These are phyloP conservation scores for Talaromyces adpressus DNA, from an alignment of 495 filamentous ascomycete species.

Conservation along the genomic window DNA sequence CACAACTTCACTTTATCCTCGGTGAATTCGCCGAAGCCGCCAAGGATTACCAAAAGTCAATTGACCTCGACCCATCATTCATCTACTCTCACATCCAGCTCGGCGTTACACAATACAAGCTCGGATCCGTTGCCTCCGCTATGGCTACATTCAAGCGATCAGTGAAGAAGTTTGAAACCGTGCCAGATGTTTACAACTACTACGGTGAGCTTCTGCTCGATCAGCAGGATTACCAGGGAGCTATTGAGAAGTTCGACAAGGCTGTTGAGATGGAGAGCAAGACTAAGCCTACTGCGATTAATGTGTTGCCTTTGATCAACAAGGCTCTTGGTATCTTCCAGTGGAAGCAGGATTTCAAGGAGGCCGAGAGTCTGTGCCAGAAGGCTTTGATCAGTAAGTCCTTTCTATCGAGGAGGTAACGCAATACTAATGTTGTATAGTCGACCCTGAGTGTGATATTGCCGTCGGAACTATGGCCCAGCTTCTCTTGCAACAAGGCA, in stretches of 20 bases:
- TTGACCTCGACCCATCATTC: slow-evolving; percentile 89
- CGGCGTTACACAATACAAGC: slow-evolving; percentile 99
- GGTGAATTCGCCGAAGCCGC: slow-evolving; percentile 87
- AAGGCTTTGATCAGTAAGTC: slow-evolving; percentile 91
- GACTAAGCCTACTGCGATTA: slow-evolving; percentile 88
- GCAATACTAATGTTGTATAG: slow-evolving; percentile 32
- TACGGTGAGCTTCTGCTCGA: slow-evolving; percentile 97
- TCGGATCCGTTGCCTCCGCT: slow-evolving; percentile 94
- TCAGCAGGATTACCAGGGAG: slow-evolving; percentile 90
- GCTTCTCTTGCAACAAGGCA: slow-evolving; percentile 94
- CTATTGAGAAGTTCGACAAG: slow-evolving; percentile 96
- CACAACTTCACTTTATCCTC: slow-evolving; percentile 97
- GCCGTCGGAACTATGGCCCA: slow-evolving; percentile 99
- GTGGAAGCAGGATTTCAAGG: slow-evolving; percentile 92
- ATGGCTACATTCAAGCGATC: slow-evolving; percentile 97
- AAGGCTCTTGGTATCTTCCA: slow-evolving; percentile 96
- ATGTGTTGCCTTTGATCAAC: slow-evolving; percentile 96
- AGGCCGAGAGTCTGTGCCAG: slow-evolving; percentile 93
- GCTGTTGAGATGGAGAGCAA: slow-evolving; percentile 97
- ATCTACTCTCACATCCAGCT: slow-evolving; percentile 99
- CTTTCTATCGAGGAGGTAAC: not conserved
- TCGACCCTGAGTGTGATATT: slow-evolving; percentile 98
- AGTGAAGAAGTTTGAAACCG: slow-evolving; percentile 96
- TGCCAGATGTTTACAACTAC: slow-evolving; percentile 99
- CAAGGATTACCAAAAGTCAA: slow-evolving; percentile 98